phyloP scores from a whole-genome alignment of 2,329 filamentous ascomycete species.

The Grosmannia clavigera region DNA sequence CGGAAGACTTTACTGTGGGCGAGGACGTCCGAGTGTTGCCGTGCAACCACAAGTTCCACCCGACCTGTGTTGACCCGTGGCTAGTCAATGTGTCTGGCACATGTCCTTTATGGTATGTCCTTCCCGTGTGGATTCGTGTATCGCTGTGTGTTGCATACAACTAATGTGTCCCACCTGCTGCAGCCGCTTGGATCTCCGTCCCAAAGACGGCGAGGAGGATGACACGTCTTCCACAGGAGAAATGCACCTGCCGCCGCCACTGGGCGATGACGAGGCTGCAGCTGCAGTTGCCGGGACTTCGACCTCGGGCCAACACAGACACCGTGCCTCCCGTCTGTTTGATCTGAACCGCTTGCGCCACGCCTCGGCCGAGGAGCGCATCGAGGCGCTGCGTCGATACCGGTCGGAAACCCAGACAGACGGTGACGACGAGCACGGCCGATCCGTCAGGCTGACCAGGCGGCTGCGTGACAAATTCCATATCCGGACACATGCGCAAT shows the following conservation, averaged over 20 bases:
- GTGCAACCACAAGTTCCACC: constrained; percentile 57
- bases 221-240: constrained; percentile 13
- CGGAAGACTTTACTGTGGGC: constrained; percentile 54
- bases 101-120: constrained; percentile 52
- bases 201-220: constrained; percentile 13
- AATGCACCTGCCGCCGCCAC: constrained; percentile 25
- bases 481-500: constrained; percentile 34
- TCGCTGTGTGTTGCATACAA: too few relatives aligned
- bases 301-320: constrained; percentile 11
- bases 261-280: constrained; percentile 24
- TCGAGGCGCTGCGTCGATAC: constrained; percentile 42
- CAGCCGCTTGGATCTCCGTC: constrained; percentile 44
- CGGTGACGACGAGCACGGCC: constrained; percentile 23
- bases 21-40: constrained; percentile 57
- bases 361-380: constrained; percentile 49
- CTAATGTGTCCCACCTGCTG: neutral
- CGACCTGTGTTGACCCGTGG: constrained; percentile 57
- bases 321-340: constrained; percentile 38
- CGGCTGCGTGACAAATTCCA: constrained; percentile 41
- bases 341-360: constrained; percentile 45
- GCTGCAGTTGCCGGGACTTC: constrained; percentile 20
- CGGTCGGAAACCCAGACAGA: constrained; percentile 26
- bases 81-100: constrained; percentile 57
- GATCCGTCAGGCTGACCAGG: constrained; percentile 32
- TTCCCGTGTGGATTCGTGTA: neutral